These are phyloP conservation scores for Malassezia japonica DNA, from an alignment of 1,284 basidiomycete species.

Conservation along the genomic window DNA sequence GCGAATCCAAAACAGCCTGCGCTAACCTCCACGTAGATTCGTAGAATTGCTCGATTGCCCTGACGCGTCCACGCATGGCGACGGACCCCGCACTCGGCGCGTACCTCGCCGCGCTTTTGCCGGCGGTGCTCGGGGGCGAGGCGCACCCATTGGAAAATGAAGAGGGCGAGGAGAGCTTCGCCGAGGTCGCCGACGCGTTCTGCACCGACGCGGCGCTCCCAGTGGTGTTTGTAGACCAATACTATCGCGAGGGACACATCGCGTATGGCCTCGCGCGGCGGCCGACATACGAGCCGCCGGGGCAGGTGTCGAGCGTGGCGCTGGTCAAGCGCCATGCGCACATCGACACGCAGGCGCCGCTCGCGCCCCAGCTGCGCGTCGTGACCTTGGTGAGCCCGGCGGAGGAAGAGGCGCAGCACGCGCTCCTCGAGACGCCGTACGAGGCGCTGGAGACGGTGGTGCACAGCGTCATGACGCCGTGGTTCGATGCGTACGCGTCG, in stretches of 20 bases:
- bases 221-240: constrained; percentile 14
- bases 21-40: constrained; percentile 17
- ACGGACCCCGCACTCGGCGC: constrained; percentile 15
- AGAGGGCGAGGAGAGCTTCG: not conserved
- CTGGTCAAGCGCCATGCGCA: constrained; percentile 12
- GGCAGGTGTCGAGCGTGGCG: constrained; percentile 5
- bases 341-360: constrained; percentile 4
- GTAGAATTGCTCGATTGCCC: not conserved
- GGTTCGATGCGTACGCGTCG: constrained; percentile 89
- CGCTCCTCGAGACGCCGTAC: constrained; percentile 57
- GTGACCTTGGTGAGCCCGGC: constrained; percentile 3
- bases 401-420: not conserved
- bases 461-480: constrained; percentile 89
- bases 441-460: constrained; percentile 94
- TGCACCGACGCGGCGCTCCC: constrained; percentile 1
- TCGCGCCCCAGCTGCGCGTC: constrained; percentile 13
- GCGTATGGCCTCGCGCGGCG: not conserved
- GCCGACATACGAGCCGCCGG: constrained; percentile 3
- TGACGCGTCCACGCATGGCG: constrained; percentile 1
- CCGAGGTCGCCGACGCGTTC: constrained; percentile 1
- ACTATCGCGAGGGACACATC: not conserved
- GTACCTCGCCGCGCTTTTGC: constrained; percentile 25
- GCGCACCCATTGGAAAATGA: not conserved
- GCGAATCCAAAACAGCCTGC: constrained; percentile 53
- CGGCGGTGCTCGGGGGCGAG: constrained; percentile 17